Evolutionary conservation across 2,329 filamentous ascomycete species (phyloP).

Genomic region (Sclerotiophoma versabilis): DNA sequence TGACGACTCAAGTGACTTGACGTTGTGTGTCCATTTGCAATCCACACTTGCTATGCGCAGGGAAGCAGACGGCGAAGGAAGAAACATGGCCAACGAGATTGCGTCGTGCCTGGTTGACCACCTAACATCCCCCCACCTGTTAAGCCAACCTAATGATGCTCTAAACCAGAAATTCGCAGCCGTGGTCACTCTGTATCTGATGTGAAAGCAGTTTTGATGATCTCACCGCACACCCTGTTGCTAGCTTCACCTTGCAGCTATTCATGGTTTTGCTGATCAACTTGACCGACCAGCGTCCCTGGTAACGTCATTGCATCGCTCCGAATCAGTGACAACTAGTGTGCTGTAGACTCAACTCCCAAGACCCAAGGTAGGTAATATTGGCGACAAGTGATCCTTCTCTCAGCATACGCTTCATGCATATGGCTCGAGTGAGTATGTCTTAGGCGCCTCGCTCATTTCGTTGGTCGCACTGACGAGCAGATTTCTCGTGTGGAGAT

Average conservation of each 20-base stretch:
- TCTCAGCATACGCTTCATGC: background rate
- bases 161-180: background rate
- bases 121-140: background rate
- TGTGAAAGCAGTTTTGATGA: background rate
- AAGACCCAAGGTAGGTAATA: background rate
- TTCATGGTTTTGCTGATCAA: background rate
- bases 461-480: background rate
- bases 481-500: background rate
- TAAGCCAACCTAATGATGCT: background rate
- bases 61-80: constrained; percentile 23
- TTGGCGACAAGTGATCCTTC: background rate
- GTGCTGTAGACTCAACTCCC: background rate
- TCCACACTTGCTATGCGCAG: constrained; percentile 13
- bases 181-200: background rate
- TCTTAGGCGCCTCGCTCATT: background rate
- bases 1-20: constrained; percentile 13
- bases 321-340: constrained; percentile 1
- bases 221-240: background rate
- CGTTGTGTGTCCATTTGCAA: no score
- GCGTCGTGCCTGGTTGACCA: background rate
- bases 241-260: background rate
- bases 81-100: constrained; percentile 32
- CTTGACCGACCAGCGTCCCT: background rate
- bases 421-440: background rate
- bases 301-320: constrained; percentile 5